phyloP scores from a whole-genome alignment of 2,329 filamentous ascomycete genomes.

The Parafenestella ontariensis region DNA sequence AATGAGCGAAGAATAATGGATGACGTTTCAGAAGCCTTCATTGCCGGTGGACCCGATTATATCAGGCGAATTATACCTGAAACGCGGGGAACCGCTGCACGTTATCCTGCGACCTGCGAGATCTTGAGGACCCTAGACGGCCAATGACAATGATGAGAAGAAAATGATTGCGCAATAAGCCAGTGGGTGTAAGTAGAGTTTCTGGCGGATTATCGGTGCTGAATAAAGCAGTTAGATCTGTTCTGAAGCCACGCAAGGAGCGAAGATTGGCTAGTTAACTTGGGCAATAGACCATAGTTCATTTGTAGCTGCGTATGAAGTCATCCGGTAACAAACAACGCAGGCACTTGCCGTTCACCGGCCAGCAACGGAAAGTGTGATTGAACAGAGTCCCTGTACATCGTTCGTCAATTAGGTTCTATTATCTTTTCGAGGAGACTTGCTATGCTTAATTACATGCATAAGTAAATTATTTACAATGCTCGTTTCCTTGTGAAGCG shows the following conservation, averaged over 20 bases:
- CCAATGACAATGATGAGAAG: background rate
- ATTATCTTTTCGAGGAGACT: background rate
- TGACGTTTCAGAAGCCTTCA: conserved; percentile 18
- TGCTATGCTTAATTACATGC: background rate
- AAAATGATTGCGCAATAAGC: background rate
- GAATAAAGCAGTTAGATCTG: too few species aligned
- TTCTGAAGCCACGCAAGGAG: too few species aligned
- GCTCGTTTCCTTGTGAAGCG: conserved; percentile 2
- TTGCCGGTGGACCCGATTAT: conserved; percentile 11
- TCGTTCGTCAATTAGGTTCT: too few species aligned
- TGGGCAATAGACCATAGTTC: too few species aligned
- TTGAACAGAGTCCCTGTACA: too few species aligned
- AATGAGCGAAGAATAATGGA: conserved; percentile 7
- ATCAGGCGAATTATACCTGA: conserved; percentile 17
- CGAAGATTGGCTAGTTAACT: too few species aligned
- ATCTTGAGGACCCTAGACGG: background rate
- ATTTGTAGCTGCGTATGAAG: too few species aligned
- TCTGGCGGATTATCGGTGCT: too few species aligned
- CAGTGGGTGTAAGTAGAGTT: background rate
- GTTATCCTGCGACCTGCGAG: background rate
- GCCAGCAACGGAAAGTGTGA: too few species aligned
- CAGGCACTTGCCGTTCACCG: too few species aligned
- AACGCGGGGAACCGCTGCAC: conserved; percentile 6
- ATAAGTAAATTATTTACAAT: background rate
- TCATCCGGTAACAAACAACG: too few species aligned